Evolutionary conservation across 306 rosid species (phyloP).

Genomic region (Alnus rubra): DNA sequence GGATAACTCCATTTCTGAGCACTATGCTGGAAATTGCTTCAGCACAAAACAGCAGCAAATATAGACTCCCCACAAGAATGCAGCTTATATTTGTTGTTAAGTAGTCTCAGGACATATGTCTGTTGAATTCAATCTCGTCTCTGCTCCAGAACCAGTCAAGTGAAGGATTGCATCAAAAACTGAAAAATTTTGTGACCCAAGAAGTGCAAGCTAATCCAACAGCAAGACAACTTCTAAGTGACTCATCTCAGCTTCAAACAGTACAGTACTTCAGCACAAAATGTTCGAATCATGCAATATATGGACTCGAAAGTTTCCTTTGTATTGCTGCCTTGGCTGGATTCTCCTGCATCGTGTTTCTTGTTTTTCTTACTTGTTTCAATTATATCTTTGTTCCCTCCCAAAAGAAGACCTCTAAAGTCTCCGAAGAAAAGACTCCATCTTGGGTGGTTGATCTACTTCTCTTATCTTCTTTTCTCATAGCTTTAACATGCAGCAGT

Average conservation of each 20-base stretch:
- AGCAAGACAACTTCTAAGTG: constrained; percentile 43
- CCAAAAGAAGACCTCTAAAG: constrained; percentile 33
- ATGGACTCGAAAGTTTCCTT: constrained; percentile 60
- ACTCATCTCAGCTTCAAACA: constrained; percentile 47
- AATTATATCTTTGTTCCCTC: constrained; percentile 57
- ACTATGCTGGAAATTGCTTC: constrained; percentile 67
- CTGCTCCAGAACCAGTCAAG: constrained; percentile 46
- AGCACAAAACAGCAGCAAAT: constrained; percentile 24
- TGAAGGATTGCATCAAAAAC: constrained; percentile 44
- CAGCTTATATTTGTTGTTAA: constrained; percentile 66
- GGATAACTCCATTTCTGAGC: constrained; percentile 86
- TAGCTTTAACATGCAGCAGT: constrained; percentile 47
- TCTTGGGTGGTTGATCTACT: constrained; percentile 68
- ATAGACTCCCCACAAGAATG: constrained; percentile 46
- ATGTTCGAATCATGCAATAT: constrained; percentile 46
- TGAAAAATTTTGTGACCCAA: constrained; percentile 71
- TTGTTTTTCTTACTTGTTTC: constrained; percentile 46
- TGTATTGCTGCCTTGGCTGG: constrained; percentile 70
- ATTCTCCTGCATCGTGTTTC: constrained; percentile 50
- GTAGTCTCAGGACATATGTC: constrained; percentile 57
- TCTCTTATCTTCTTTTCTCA: constrained; percentile 53
- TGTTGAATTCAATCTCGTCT: constrained; percentile 62
- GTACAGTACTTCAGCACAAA: constrained; percentile 44
- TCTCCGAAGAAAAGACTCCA: constrained; percentile 51
- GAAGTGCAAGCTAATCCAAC: constrained; percentile 51